phyloP scores from a whole-genome alignment of 2,329 filamentous ascomycete genomes.

The Samsoniella hepiali region DNA sequence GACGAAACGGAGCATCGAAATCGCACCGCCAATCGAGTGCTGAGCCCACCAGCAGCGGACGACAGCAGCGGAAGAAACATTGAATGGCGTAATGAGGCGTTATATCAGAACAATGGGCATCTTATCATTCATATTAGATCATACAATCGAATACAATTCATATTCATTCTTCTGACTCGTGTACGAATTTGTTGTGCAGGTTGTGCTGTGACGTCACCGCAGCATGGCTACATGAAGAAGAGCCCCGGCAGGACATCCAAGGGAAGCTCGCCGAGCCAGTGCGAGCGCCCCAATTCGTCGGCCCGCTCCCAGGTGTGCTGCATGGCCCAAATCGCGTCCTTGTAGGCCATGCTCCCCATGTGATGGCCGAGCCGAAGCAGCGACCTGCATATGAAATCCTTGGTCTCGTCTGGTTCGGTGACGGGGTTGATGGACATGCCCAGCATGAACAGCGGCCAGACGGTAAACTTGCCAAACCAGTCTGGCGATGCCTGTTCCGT shows the following conservation, averaged over 20 bases:
- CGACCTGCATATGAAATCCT: conserved; percentile 10
- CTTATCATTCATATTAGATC: conserved; percentile 7
- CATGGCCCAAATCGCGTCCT: conserved; percentile 13
- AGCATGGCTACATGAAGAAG: conserved; percentile 8
- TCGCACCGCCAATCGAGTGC: background rate
- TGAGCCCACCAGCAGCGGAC: background rate
- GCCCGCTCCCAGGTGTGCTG: conserved; percentile 9
- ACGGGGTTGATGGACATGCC: conserved; percentile 11
- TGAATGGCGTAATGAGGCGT: conserved; percentile 14
- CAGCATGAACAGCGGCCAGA: conserved; percentile 18
- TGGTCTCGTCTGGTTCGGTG: background rate
- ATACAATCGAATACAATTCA: background rate
- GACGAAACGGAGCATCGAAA: background rate
- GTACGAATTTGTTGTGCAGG: background rate
- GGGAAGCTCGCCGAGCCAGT: conserved; percentile 9
- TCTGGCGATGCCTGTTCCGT: background rate
- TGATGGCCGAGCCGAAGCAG: conserved; percentile 11
- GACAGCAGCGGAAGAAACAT: conserved; percentile 13
- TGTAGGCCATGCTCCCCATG: conserved; percentile 12
- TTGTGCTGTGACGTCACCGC: background rate
- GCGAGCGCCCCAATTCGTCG: background rate
- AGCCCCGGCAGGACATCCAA: conserved; percentile 12
- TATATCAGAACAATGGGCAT: background rate
- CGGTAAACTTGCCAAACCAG: conserved; percentile 19
- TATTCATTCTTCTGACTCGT: background rate